These are phyloP conservation scores for Pholiota microspora DNA, from an alignment of 768 basidiomycete species.

Conservation along the genomic window DNA sequence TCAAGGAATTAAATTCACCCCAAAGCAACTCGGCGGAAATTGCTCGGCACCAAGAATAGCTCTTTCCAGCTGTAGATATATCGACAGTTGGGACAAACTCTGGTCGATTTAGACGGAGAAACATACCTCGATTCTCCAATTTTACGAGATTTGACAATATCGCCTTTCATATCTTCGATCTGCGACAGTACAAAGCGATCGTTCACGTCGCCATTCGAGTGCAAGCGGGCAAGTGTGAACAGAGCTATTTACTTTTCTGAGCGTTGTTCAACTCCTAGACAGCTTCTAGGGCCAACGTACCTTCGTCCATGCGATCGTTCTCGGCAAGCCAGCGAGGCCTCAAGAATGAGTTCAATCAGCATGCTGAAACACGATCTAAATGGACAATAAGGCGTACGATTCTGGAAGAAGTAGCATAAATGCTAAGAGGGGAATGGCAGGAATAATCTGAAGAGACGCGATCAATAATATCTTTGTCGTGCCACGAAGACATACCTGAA, in stretches of 20 bases:
- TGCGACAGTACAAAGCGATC: slow-evolving; percentile 48
- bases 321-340: slow-evolving; percentile 53
- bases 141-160: slow-evolving; percentile 30
- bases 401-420: slow-evolving; percentile 53
- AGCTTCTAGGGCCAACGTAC: slow-evolving; percentile 10
- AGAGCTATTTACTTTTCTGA: no score
- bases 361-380: no score
- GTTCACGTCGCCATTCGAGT: slow-evolving; percentile 44
- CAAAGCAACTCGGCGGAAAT: slow-evolving; percentile 44
- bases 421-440: slow-evolving; percentile 45
- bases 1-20: slow-evolving; percentile 28
- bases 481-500: slow-evolving; percentile 26
- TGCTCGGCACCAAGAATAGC: slow-evolving; percentile 38
- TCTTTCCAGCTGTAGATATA: slow-evolving; percentile 31
- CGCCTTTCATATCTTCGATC: slow-evolving; percentile 41
- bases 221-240: slow-evolving; percentile 47
- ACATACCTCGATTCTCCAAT: slow-evolving; percentile 39
- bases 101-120: neutral
- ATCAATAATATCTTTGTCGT: neutral
- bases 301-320: slow-evolving; percentile 47
- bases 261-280: neutral
- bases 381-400: slow-evolving; percentile 31
- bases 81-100: neutral
- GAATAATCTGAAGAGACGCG: slow-evolving; percentile 29
- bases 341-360: no score